A percentile compares a stretch with the other conserved stretches of the same genome.
Conservation (phyloP, 1,284 basidiomycete species). For the Fomitopsis betulina region DNA sequence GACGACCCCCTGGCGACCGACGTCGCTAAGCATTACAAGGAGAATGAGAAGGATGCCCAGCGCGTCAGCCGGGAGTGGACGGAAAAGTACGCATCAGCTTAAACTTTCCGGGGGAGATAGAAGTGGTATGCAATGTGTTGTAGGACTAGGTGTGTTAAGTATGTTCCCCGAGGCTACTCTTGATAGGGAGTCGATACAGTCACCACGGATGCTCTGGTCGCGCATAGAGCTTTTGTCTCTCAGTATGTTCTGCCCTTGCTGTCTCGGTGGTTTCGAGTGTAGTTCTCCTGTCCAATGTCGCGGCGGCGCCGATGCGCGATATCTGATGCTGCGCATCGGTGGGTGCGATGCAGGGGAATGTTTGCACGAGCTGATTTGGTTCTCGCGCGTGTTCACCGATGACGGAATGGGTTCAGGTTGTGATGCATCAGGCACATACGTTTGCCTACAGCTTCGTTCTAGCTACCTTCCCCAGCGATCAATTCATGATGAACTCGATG, state of each 20-base stretch:
- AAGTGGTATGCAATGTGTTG: background rate
- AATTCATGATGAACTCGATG: too few species aligned
- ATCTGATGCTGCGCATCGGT: too few species aligned
- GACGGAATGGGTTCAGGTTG: background rate
- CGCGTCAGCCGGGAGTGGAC: slow-evolving; percentile 93
- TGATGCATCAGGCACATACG: too few species aligned
- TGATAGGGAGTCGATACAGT: background rate
- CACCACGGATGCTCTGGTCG: background rate
- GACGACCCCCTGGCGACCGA: slow-evolving; percentile 99
- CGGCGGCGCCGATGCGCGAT: too few species aligned
- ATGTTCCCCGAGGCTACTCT: background rate
- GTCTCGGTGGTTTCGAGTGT: too few species aligned
- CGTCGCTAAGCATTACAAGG: slow-evolving; percentile 98
- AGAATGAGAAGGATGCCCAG: slow-evolving; percentile 91
- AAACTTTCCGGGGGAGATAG: background rate
- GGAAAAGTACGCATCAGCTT: slow-evolving; percentile 62
- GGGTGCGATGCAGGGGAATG: too few species aligned
- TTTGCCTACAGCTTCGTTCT: too few species aligned
- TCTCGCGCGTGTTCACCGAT: too few species aligned
- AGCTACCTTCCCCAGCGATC: too few species aligned
- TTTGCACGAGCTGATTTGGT: too few species aligned
- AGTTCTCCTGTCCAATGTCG: too few species aligned
- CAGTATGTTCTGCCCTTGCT: background rate
- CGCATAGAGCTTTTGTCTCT: too few species aligned
- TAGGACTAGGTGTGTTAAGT: slow-evolving; percentile 1